phyloP scores from a whole-genome alignment of 1,139 yeast genomes.

The Lodderomyces jiufengensis region DNA sequence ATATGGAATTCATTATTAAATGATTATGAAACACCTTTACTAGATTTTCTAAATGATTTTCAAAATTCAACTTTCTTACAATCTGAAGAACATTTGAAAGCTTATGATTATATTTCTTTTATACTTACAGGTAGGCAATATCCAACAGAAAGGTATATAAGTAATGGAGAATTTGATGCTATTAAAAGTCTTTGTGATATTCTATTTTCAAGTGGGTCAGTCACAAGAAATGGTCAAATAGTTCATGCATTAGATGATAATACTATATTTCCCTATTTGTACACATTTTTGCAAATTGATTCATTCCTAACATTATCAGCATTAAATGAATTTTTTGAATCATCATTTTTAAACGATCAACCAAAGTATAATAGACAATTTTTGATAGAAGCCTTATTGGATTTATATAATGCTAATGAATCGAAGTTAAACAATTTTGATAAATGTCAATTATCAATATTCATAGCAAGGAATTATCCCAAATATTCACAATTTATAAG shows the following conservation, averaged over 20 bases:
- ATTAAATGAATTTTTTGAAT: slow-evolving; percentile 77
- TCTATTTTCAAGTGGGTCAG: slow-evolving; percentile 36
- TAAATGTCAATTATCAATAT: slow-evolving; percentile 51
- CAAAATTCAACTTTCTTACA: slow-evolving; percentile 8
- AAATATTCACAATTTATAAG: slow-evolving; percentile 77
- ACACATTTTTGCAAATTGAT: slow-evolving; percentile 44
- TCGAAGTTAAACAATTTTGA: slow-evolving; percentile 31
- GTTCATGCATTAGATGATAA: slow-evolving; percentile 20
- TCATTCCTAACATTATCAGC: slow-evolving; percentile 60
- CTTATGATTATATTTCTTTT: slow-evolving; percentile 62
- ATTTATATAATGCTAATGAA: slow-evolving; percentile 37
- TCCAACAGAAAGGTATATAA: slow-evolving; percentile 60
- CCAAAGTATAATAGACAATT: slow-evolving; percentile 54
- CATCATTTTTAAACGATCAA: slow-evolving; percentile 52
- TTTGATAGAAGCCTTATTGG: slow-evolving; percentile 63
- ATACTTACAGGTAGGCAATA: slow-evolving; percentile 74
- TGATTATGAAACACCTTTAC: slow-evolving; percentile 68
- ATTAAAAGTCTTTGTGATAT: slow-evolving; percentile 49
- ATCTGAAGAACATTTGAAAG: slow-evolving; percentile 27
- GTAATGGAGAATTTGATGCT: slow-evolving; percentile 24
- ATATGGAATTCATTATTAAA: slow-evolving; percentile 63
- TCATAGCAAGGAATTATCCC: slow-evolving; percentile 72
- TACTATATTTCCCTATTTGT: slow-evolving; percentile 58
- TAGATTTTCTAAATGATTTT: slow-evolving; percentile 49
- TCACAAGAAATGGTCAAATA: slow-evolving; percentile 12